Evolutionary conservation across 176 grass and related monocot species (phyloP).

Genomic region (Oryza longistaminata): DNA sequence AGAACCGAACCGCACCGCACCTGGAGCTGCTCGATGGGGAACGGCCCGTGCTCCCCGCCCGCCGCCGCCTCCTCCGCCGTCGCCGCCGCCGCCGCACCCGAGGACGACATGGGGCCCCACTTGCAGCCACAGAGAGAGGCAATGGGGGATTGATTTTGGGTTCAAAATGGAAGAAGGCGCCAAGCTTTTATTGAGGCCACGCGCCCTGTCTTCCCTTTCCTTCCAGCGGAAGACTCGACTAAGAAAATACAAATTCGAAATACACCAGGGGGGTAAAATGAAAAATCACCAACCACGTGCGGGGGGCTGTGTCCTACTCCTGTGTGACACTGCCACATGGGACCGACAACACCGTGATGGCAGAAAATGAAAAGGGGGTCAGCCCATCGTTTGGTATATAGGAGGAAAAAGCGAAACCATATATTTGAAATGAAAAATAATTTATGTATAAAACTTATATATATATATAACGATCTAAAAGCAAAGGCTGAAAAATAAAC

Average conservation of each 20-base stretch:
- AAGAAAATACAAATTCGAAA: neutral
- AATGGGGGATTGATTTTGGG: neutral
- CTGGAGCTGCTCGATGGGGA: conserved; percentile 67
- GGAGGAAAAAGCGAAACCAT: no score
- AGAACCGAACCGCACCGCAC: conserved; percentile 33
- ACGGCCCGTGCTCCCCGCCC: conserved; percentile 45
- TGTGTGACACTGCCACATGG: neutral
- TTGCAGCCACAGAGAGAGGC: neutral
- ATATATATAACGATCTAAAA: no score
- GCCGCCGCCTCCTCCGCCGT: conserved; percentile 6
- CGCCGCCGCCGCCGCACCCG: neutral
- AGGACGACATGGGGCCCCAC: conserved; percentile 43
- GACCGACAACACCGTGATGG: neutral
- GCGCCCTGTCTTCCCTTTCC: neutral
- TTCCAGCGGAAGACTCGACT: conserved; percentile 7
- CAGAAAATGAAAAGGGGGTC: neutral
- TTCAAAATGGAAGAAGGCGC: conserved; percentile 6
- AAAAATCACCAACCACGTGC: neutral
- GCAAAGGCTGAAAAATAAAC: no score
- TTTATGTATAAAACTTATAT: no score
- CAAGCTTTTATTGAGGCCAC: conserved; percentile 23
- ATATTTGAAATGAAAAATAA: no score
- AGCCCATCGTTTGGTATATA: no score
- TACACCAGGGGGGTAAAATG: neutral
- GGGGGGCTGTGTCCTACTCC: no score